These are phyloP conservation scores for Candida awuae DNA, from an alignment of 805 yeast species.

Conservation along the genomic window DNA sequence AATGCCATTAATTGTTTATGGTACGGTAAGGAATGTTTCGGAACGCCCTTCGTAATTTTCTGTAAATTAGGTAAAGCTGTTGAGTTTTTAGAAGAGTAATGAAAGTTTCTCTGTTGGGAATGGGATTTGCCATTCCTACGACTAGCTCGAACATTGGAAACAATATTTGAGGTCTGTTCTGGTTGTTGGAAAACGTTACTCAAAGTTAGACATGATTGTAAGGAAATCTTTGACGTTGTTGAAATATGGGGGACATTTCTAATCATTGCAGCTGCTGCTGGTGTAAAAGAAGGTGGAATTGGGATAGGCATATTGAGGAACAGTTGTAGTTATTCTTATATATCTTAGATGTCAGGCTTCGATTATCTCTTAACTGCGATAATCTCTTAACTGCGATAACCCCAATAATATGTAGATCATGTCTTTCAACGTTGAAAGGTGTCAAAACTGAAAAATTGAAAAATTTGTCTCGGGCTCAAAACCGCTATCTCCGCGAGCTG, in stretches of 20 bases:
- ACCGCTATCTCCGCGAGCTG: background rate
- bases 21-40: slow-evolving; percentile 38
- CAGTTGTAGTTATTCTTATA: no score
- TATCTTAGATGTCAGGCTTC: no score
- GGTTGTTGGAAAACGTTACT: slow-evolving; percentile 18
- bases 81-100: slow-evolving; percentile 4
- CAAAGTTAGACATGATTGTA: slow-evolving; percentile 19
- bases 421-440: no score
- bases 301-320: slow-evolving; percentile 2
- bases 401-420: no score
- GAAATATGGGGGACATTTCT: slow-evolving; percentile 18
- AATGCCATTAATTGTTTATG: slow-evolving; percentile 43
- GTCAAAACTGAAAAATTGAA: background rate
- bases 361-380: no score
- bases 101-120: slow-evolving; percentile 5
- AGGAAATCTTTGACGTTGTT: slow-evolving; percentile 10
- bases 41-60: slow-evolving; percentile 14
- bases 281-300: background rate
- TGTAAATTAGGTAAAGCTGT: slow-evolving; percentile 8
- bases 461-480: background rate
- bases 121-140: background rate
- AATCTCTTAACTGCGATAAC: background rate
- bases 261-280: slow-evolving; percentile 11
- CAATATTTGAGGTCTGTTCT: no score
- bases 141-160: no score